Evolutionary conservation across 2,329 filamentous ascomycete species (phyloP).

Genomic region (Colletotrichum liaoningense): DNA sequence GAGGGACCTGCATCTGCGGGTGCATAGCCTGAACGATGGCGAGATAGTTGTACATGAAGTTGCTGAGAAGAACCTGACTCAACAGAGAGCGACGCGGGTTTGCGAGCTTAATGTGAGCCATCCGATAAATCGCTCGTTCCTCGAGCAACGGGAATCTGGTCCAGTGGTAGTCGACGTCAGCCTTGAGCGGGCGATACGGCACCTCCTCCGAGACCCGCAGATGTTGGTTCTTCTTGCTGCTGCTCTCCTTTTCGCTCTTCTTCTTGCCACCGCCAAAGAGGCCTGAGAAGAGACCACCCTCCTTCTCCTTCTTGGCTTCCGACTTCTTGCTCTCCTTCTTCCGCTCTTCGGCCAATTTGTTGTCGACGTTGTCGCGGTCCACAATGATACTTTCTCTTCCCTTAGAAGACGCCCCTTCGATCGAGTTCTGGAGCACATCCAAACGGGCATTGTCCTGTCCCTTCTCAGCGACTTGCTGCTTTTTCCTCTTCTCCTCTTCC

Average conservation of each 20-base stretch:
- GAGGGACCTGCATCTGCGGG: constrained; percentile 91
- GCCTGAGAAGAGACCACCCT: constrained; percentile 91
- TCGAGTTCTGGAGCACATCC: constrained; percentile 88
- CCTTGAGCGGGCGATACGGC: constrained; percentile 75
- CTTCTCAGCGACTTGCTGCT: constrained; percentile 62
- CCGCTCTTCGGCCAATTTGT: constrained; percentile 81
- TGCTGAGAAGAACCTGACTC: constrained; percentile 95
- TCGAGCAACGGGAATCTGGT: constrained; percentile 94
- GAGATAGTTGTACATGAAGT: constrained; percentile 99
- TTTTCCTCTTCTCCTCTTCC: constrained; percentile 75
- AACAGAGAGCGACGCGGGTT: constrained; percentile 92
- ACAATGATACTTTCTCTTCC: constrained; percentile 87
- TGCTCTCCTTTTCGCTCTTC: constrained; percentile 81
- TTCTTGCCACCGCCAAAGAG: constrained; percentile 93
- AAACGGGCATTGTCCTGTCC: constrained; percentile 83
- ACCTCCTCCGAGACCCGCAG: constrained; percentile 85
- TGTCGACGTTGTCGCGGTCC: constrained; percentile 80
- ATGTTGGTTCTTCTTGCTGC: constrained; percentile 79
- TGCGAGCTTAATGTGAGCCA: constrained; percentile 99
- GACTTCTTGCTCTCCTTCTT: constrained; percentile 86
- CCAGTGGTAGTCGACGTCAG: constrained; percentile 96
- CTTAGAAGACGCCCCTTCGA: constrained; percentile 74
- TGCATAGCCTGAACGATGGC: constrained; percentile 99
- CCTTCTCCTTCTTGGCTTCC: constrained; percentile 89
- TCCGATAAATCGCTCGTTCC: constrained; percentile 96